Evolutionary conservation across 2,329 filamentous ascomycete genomes (phyloP), one percentile per base, ranked within the genome.

Genomic region (Balansia obtecta): DNA sequence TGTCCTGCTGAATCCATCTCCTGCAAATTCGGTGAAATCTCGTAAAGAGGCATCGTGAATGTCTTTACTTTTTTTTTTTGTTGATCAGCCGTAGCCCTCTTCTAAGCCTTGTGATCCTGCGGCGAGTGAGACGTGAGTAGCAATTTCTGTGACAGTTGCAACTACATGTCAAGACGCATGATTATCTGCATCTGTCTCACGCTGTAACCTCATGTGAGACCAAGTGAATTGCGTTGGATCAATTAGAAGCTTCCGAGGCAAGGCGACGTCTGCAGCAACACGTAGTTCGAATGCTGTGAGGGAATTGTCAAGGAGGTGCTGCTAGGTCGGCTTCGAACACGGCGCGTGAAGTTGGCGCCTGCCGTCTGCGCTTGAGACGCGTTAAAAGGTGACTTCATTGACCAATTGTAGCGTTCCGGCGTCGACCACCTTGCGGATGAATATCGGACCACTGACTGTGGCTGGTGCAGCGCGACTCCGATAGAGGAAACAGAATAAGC

Each of bases 11-110:
- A 56, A 47, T 74, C 71, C 22, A 67, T 61, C 57, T 74, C 71
- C 59, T 70, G 68, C 32, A 74, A 66, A 53, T 77, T 77, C 12
- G 68, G 62, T 16, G 74, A 72, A 59, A 75, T 65, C 49, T 69
- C 65, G 43, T 68, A 63, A 27, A 78, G 64, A 59, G 75, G 69
- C 74, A 77, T 77, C 53, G 61, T 54, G 46, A 48, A 30, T 41
- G 27, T n/a, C 1, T 18, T 20, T 13, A n/a, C 1, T 18, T 20
- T 13, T 20, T 1, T 18, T 20, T 13, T 20, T 1, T 18, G 12
- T 42, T 16, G 9, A 13, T 11, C 20, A 20, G 20, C 18, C 20
- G n/a, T 27, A 15, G 20, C 45, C 38, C 10, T 8, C 27, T 27
- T 27, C 27, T 27, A 7, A 7, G 27, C 27, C 7, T 27, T 27